A percentile compares a stretch with the other conserved stretches of the same genome.
Evolutionary conservation across 768 basidiomycete genomes (phyloP).

Genomic region (Podaxis carcinomalis): DNA sequence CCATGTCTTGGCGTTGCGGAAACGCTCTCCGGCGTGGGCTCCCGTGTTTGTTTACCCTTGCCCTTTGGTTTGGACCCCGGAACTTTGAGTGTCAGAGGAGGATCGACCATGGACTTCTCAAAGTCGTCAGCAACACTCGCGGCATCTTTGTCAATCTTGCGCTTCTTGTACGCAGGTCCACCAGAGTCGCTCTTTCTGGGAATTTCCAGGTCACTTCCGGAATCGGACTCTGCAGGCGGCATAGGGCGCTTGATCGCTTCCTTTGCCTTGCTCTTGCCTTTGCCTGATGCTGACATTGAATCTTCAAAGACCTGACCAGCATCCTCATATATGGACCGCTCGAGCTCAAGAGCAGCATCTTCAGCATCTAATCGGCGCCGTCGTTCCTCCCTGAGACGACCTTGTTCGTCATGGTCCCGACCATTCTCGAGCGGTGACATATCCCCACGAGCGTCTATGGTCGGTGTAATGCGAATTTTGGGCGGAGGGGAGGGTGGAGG

Average conservation of each 20-base stretch:
- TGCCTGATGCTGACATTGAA: conserved; percentile 7
- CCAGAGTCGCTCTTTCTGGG: conserved; percentile 31
- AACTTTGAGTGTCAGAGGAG: conserved; percentile 22
- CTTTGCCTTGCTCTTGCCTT: conserved; percentile 39
- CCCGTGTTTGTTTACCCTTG: conserved; percentile 47
- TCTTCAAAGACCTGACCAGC: conserved; percentile 6
- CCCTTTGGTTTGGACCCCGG: conserved; percentile 47
- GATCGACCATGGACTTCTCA: conserved; percentile 37
- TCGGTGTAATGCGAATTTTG: conserved; percentile 8
- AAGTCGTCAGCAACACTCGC: conserved; percentile 42
- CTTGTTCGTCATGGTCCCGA: conserved; percentile 25
- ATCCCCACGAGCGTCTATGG: not conserved
- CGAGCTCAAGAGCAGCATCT: conserved; percentile 54
- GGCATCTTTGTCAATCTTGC: conserved; percentile 48
- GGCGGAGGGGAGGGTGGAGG: conserved; percentile 29
- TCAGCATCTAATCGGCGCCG: conserved; percentile 33
- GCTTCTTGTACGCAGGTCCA: conserved; percentile 53
- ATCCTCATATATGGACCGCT: conserved; percentile 49
- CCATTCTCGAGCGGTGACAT: conserved; percentile 19
- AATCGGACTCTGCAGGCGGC: conserved; percentile 48
- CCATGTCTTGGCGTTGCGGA: conserved; percentile 44
- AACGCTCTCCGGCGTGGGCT: conserved; percentile 55
- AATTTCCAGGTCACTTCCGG: conserved; percentile 53
- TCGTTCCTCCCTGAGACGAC: conserved; percentile 18
- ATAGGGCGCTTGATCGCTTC: conserved; percentile 47